Base-by-base conservation (phyloP, 352 stramenopile genomes). In the Saprolegnia parasitica region DNA sequence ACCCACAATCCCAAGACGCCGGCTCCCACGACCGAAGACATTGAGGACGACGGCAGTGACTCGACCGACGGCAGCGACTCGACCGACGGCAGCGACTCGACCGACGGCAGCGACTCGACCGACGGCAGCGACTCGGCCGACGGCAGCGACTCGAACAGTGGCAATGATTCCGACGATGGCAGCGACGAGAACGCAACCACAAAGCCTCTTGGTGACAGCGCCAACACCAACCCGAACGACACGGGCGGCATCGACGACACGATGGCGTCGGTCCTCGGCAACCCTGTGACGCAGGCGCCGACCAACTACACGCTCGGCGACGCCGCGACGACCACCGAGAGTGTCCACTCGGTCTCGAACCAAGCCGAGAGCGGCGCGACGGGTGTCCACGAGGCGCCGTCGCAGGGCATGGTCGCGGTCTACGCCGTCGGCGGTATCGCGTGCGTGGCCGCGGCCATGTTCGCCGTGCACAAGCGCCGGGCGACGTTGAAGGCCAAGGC, bases 221-320 rank as follows among this genome's bases (percentile, higher is more conserved):
- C 52, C 32, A 58, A 29, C 32, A 39, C 32, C 23, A 58, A 58
- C 52, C 52, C 52, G 8, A 39, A 58, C 8, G 32, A 58, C 52
- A 58, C 23, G 23, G 23, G 23, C 8, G 16, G 32, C 52, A 58
- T 8, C 8, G 23, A 58, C 52, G 16, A 58, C 52, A 29, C 15
- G 32, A 58, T 58, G 32, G 52, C 52, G 8, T 8, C 8, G 8
- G 16, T 16, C 23, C 52, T 58, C 32, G 52, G 52, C 32, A 58
- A 58, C 52, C 52, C 52, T 8, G 52, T 39, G 8, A 8, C 8
- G 8, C 52, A 16, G 8, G 8, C 32, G 23, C 23, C 32, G 23
- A 39, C 52, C 52, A 58, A 58, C 52, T 58, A 29, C 52, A 58
- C 52, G 39, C 39, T 46, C 15, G 39, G 39, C 32, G 52, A 58